Conservation (phyloP, 2,329 filamentous ascomycete species). For the Knoxdaviesia capensis region DNA sequence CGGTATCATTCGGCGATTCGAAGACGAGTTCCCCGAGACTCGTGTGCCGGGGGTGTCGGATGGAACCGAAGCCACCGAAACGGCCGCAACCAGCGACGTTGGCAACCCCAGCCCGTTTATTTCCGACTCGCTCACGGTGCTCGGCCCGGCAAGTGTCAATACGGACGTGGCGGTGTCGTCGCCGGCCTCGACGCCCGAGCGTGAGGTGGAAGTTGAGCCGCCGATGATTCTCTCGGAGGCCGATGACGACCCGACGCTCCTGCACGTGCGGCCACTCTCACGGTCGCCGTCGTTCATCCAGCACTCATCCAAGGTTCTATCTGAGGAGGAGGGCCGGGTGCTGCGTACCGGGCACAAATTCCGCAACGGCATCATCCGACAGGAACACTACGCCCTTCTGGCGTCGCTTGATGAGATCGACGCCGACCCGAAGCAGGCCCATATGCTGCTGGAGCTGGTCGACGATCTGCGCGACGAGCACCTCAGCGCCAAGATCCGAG, state of each 20-base stretch:
- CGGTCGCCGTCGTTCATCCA: conserved; percentile 32
- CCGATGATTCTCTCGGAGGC: conserved; percentile 20
- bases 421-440: conserved; percentile 27
- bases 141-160: conserved; percentile 1
- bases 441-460: conserved; percentile 39
- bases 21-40: conserved; percentile 88
- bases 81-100: not conserved
- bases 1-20: conserved; percentile 86
- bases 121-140: not conserved
- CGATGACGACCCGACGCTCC: conserved; percentile 24
- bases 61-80: not conserved
- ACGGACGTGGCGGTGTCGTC: conserved; percentile 7
- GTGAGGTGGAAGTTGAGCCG: conserved; percentile 10
- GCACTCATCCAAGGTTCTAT: conserved; percentile 27
- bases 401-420: conserved; percentile 27
- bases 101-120: not conserved
- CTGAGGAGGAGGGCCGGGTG: conserved; percentile 35
- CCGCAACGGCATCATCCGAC: conserved; percentile 29
- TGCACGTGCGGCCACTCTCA: conserved; percentile 21
- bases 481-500: conserved; percentile 28
- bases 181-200: conserved; percentile 10
- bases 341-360: conserved; percentile 36
- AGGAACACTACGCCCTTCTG: conserved; percentile 27
- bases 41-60: conserved; percentile 18
- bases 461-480: conserved; percentile 41